Conservation (phyloP, 1,284 basidiomycete genomes). For the Puccinia coronata region DNA sequence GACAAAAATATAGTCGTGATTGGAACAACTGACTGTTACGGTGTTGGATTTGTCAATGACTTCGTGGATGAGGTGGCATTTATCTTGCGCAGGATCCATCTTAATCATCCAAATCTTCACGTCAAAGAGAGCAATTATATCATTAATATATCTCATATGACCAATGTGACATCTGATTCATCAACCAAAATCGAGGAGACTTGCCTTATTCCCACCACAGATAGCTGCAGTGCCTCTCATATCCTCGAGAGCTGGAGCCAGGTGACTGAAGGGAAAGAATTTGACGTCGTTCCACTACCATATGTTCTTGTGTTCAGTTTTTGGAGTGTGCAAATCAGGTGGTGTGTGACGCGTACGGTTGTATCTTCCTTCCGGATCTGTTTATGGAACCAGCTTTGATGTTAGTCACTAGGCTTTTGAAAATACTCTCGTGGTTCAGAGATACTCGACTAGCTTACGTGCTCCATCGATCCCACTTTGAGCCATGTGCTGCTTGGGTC, state of each 20-base stretch:
- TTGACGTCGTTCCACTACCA: slow-evolving; percentile 28
- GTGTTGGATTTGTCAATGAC: slow-evolving; percentile 17
- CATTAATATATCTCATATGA: not conserved
- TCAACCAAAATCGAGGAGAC: not conserved
- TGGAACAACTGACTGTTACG: slow-evolving; percentile 2
- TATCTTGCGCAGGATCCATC: slow-evolving; percentile 15
- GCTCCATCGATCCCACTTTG: not conserved
- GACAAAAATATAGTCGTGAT: too few species aligned
- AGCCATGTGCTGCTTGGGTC: not conserved
- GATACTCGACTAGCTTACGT: not conserved
- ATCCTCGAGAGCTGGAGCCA: slow-evolving; percentile 12
- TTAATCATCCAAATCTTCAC: slow-evolving; percentile 1
- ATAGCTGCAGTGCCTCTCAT: slow-evolving; percentile 15
- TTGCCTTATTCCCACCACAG: slow-evolving; percentile 24
- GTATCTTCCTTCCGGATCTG: not conserved
- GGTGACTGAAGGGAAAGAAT: slow-evolving; percentile 21
- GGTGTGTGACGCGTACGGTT: not conserved
- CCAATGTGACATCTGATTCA: not conserved
- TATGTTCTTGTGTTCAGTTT: not conserved
- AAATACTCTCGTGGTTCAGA: not conserved
- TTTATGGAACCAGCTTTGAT: not conserved
- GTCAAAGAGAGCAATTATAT: not conserved
- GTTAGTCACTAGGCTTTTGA: too few species aligned
- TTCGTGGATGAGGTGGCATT: not conserved
- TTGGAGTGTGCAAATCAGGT: not conserved